Evolutionary conservation across 306 rosid genomes (phyloP).

Genomic region (Myrica gale): DNA sequence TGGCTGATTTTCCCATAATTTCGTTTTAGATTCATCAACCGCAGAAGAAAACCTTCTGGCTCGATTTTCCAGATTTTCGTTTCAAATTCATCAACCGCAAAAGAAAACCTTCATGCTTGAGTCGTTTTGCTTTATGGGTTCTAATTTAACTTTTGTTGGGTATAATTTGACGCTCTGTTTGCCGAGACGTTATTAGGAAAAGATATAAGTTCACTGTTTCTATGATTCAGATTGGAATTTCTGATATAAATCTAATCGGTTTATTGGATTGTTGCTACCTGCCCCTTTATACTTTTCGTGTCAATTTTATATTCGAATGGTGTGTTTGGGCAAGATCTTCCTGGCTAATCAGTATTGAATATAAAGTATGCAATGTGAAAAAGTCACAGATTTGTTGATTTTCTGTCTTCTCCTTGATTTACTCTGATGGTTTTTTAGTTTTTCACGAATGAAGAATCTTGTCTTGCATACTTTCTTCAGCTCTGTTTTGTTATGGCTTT

Average conservation of each 20-base stretch:
- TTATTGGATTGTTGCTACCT: conserved; percentile 19
- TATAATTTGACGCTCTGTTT: not conserved
- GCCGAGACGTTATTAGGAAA: not conserved
- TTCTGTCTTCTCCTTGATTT: conserved; percentile 6
- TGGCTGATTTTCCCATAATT: no score
- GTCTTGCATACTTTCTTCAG: not conserved
- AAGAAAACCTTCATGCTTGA: conserved; percentile 39
- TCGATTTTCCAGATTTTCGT: no score
- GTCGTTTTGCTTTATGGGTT: conserved; percentile 7
- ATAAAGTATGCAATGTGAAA: not conserved
- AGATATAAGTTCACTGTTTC: not conserved
- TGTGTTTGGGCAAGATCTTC: conserved; percentile 23
- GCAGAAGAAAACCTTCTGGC: no score
- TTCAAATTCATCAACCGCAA: conserved; percentile 2
- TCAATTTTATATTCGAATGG: not conserved
- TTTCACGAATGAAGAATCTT: not conserved
- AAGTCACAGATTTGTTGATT: conserved; percentile 1
- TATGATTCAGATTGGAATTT: not conserved
- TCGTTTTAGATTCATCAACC: no score
- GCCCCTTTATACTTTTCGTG: not conserved
- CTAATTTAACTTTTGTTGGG: not conserved
- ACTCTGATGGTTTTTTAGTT: conserved; percentile 4
- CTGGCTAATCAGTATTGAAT: conserved; percentile 10
- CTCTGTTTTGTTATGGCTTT: not conserved
- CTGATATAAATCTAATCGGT: not conserved